Evolutionary conservation across 345 rosid species (phyloP).

Genomic region (Laguncularia racemosa): DNA sequence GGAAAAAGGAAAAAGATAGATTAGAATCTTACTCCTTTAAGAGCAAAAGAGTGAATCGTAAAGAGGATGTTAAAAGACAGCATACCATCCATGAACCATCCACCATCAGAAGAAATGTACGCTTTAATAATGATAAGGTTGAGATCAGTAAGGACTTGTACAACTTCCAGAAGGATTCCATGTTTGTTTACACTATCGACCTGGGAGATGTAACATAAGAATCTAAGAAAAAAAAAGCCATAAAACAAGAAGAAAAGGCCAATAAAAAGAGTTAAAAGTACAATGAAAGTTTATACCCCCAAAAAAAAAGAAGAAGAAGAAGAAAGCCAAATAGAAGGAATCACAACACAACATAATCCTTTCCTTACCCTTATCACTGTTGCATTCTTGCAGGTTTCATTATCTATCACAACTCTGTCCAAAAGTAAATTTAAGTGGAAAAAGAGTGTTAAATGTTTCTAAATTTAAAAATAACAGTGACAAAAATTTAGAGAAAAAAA

Average conservation of each 20-base stretch:
- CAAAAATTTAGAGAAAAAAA: constrained; percentile 5
- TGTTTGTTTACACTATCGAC: constrained; percentile 93
- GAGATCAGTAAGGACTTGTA: constrained; percentile 89
- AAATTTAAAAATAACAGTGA: constrained; percentile 1
- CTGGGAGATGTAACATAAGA: constrained; percentile 26
- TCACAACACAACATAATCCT: background rate
- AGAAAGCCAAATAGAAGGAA: constrained; percentile 1
- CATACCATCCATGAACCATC: constrained; percentile 99
- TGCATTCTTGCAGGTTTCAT: constrained; percentile 79
- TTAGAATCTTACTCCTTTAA: constrained; percentile 1
- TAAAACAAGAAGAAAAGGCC: constrained; percentile 1
- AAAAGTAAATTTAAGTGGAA: background rate
- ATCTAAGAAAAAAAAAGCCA: background rate
- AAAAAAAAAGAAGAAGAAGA: constrained; percentile 4
- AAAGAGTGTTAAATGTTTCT: too few relatives aligned
- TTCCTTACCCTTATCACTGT: constrained; percentile 67
- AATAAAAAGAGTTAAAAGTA: constrained; percentile 5
- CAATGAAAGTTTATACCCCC: too few relatives aligned
- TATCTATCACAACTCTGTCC: constrained; percentile 92
- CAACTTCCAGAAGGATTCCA: constrained; percentile 93
- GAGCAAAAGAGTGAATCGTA: background rate
- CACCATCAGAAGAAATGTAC: constrained; percentile 92
- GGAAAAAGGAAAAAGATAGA: background rate
- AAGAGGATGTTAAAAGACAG: background rate
- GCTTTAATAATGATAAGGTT: constrained; percentile 78